A percentile compares a stretch with the other conserved stretches of the same genome.
These are phyloP conservation scores for Trametes versicolor DNA, from an alignment of 1,284 basidiomycete genomes.

Conservation along the genomic window DNA sequence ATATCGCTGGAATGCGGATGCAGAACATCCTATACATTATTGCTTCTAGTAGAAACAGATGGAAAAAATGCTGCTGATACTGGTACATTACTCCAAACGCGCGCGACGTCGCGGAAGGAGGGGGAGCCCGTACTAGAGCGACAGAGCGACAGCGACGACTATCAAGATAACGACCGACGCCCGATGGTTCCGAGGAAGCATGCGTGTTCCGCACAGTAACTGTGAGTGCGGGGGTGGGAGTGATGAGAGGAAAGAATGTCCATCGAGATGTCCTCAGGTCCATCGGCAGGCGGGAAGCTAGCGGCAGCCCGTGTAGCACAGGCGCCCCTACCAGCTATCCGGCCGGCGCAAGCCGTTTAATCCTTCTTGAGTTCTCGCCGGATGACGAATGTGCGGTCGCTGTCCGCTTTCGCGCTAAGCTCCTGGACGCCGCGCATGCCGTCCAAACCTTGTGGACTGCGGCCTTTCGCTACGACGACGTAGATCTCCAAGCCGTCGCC, in stretches of 20 bases:
- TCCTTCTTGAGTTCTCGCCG: conserved; percentile 80
- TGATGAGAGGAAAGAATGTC: conserved; percentile 19
- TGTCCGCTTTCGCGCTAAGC: conserved; percentile 61
- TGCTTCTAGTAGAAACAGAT: conserved; percentile 30
- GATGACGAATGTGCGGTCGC: conserved; percentile 80
- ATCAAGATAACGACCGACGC: conserved; percentile 8
- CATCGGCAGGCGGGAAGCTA: conserved; percentile 15
- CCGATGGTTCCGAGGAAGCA: conserved; percentile 6
- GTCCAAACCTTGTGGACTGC: conserved; percentile 70
- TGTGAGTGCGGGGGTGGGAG: conserved; percentile 5
- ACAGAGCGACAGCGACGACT: conserved; percentile 18
- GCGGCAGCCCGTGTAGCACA: conserved; percentile 11
- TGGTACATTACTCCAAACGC: conserved; percentile 34
- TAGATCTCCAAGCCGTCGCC: conserved; percentile 95
- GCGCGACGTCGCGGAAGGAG: conserved; percentile 25
- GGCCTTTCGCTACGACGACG: conserved; percentile 80
- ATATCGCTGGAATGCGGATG: neutral
- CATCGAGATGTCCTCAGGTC: conserved; percentile 23
- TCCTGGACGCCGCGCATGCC: conserved; percentile 69
- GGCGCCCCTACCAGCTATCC: conserved; percentile 5
- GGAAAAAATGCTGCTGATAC: conserved; percentile 26
- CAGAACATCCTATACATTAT: conserved; percentile 23
- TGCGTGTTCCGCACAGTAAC: conserved; percentile 9
- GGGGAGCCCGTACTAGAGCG: conserved; percentile 25
- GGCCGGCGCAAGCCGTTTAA: conserved; percentile 37